phyloP scores from a whole-genome alignment of 495 filamentous ascomycete genomes.

The Saxophila tyrrhenica region DNA sequence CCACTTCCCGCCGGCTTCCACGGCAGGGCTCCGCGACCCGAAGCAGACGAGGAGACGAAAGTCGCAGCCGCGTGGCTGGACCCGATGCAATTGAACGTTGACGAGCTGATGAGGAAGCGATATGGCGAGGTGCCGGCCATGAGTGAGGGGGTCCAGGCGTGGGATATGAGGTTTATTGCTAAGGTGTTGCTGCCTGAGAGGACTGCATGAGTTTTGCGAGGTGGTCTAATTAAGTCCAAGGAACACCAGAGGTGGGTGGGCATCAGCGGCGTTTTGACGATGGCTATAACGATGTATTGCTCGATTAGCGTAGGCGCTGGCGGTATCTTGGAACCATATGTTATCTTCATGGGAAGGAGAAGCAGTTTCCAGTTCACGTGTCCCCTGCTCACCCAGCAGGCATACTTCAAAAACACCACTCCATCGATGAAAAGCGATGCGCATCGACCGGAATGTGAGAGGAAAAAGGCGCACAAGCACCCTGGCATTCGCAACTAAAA shows the following conservation, averaged over 20 bases:
- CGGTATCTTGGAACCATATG: not conserved
- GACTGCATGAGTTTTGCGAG: not conserved
- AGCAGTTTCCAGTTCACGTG: too few species aligned
- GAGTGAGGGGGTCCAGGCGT: conserved; percentile 1
- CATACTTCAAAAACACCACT: too few species aligned
- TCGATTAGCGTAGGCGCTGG: not conserved
- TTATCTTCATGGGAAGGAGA: too few species aligned
- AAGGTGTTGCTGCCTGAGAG: conserved; percentile 7
- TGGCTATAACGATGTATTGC: not conserved
- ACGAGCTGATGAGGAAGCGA: conserved; percentile 5
- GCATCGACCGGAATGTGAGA: too few species aligned
- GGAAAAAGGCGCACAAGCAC: too few species aligned
- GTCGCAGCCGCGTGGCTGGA: conserved; percentile 7
- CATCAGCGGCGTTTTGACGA: not conserved
- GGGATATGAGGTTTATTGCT: conserved; percentile 7
- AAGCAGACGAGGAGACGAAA: conserved; percentile 1
- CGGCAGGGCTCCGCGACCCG: not conserved
- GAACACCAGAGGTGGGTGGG: too few species aligned
- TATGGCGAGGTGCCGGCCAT: not conserved
- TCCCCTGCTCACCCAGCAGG: too few species aligned
- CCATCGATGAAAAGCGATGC: too few species aligned
- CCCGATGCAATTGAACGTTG: not conserved
- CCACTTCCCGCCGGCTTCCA: not conserved
- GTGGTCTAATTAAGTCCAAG: too few species aligned
- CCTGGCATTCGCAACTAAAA: too few species aligned